Evolutionary conservation across 1,139 yeast species (phyloP), one percentile per base, ranked within the genome.

Genomic region (Yamadazyma friedrichii): DNA sequence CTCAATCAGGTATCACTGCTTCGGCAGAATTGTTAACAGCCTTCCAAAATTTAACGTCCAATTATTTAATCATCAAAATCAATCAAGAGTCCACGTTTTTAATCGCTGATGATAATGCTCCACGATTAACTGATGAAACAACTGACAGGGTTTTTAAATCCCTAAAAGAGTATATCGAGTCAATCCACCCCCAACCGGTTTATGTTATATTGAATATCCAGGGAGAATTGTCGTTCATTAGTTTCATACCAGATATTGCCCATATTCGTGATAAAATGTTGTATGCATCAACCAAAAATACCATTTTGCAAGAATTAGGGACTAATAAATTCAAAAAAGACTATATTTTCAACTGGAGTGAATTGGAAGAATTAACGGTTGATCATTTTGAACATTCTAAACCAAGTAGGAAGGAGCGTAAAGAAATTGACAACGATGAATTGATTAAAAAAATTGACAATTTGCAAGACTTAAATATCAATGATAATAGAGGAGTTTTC

Each of bases 231-330:
- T 71, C 80, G 3, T 89, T 93, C 54, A 75, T 89, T 36, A 80
- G 94, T 32, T 91, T 76, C 65, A 93, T 93, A 37, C 98, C 98
- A 0, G 97, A 93, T 59, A 61, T 64, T 37, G 89, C 97, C 10
- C 82, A 84, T 6, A 91, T 93, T 28, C 77, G 91, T 45, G 76
- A 79, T 44, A 93, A 93, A 60, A 93, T 93, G 98, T 72, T 93
- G 41, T 94, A 91, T 61, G 98, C 98, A 3, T 85, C 96, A 2
- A 83, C 95, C 15, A 88, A 88, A 49, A 84, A 80, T 56, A 81
- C 94, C 1, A 64, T 93, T 36, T 64, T 86, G 39, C 78, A 85
- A 47, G 82, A 84, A 47, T 69, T 93, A 39, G 95, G 95, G 2
- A 65, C 84, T 5, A 81, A 78, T 49, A 66, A 73, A 40, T 81